Conservation (phyloP, 164 flowering plant genomes). For the Cinnamomum chago region DNA sequence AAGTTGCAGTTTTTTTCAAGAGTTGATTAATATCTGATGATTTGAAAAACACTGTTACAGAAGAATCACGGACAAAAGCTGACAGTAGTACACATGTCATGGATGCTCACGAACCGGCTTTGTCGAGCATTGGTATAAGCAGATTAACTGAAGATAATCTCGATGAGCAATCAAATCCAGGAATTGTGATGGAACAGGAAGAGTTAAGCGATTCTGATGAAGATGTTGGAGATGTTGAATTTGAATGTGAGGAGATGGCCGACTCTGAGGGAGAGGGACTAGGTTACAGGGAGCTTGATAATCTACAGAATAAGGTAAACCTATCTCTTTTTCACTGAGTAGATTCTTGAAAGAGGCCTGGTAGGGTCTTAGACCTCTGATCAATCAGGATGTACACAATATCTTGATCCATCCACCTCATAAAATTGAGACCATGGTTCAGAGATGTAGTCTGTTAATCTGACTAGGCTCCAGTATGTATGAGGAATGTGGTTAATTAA, state of each 20-base stretch:
- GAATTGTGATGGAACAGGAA: slow-evolving; percentile 95
- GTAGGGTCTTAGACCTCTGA: no score
- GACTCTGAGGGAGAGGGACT: slow-evolving; percentile 84
- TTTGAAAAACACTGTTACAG: background rate
- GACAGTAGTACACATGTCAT: slow-evolving; percentile 9
- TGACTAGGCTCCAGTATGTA: no score
- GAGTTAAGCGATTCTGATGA: slow-evolving; percentile 98
- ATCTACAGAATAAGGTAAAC: slow-evolving; percentile 47
- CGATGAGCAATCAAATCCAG: slow-evolving; percentile 57
- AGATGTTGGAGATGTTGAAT: slow-evolving; percentile 78
- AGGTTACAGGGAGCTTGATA: slow-evolving; percentile 32
- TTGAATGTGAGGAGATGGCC: slow-evolving; percentile 94
- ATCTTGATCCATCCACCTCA: no score
- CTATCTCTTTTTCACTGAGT: slow-evolving; percentile 4
- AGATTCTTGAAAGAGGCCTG: background rate
- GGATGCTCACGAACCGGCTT: slow-evolving; percentile 15
- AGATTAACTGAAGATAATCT: slow-evolving; percentile 24
- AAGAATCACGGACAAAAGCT: background rate
- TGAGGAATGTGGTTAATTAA: no score
- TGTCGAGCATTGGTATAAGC: slow-evolving; percentile 12
- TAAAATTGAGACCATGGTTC: no score
- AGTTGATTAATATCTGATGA: slow-evolving; percentile 1
- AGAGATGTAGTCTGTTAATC: no score
- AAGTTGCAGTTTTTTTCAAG: slow-evolving; percentile 5
- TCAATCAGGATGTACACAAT: no score